Conservation (phyloP, 345 rosid genomes). For the Garcia nutans region DNA sequence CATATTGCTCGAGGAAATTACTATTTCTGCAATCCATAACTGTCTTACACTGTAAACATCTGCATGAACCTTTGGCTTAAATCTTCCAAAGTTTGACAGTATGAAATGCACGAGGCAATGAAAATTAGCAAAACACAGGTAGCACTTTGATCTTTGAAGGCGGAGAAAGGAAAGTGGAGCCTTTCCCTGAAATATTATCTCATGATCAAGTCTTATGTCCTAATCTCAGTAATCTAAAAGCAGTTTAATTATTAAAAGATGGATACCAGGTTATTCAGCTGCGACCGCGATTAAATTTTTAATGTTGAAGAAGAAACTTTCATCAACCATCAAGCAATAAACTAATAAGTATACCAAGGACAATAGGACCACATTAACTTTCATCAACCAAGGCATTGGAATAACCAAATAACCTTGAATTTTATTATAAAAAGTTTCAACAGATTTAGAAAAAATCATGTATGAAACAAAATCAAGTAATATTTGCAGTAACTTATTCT, state of each 20-base stretch:
- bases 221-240: neutral
- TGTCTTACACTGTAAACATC: too few relatives aligned
- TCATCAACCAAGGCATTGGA: neutral
- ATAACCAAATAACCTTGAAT: neutral
- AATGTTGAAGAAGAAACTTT: neutral
- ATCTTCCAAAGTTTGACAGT: neutral
- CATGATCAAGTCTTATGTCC: neutral
- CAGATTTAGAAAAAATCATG: neutral
- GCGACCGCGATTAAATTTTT: too few relatives aligned
- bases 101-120: neutral
- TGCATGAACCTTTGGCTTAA: too few relatives aligned
- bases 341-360: neutral
- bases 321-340: neutral
- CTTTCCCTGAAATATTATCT: neutral
- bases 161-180: neutral
- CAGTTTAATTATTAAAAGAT: neutral
- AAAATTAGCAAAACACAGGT: neutral
- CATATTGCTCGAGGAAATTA: too few relatives aligned
- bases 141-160: neutral
- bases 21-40: too few relatives aligned
- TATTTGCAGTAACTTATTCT: neutral
- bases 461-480: neutral
- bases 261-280: too few relatives aligned
- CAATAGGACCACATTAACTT: neutral
- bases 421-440: neutral